These are phyloP conservation scores for Biscogniauxia marginata DNA, from an alignment of 2,329 filamentous ascomycete genomes.

Conservation along the genomic window DNA sequence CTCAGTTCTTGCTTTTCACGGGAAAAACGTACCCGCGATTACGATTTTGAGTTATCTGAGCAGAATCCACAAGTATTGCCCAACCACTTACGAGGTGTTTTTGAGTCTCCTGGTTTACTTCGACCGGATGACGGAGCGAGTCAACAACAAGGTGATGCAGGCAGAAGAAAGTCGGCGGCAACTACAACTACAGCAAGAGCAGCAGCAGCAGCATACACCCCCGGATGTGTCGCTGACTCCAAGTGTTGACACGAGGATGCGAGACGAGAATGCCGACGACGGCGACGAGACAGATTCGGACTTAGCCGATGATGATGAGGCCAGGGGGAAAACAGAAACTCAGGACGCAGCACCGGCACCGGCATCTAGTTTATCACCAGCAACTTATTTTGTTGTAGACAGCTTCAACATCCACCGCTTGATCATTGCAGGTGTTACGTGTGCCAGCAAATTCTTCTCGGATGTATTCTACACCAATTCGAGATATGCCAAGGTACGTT, in stretches of 20 bases:
- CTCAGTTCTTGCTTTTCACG: conserved; percentile 89
- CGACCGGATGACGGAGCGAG: conserved; percentile 95
- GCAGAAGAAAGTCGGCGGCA: conserved; percentile 54
- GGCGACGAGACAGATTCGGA: conserved; percentile 50
- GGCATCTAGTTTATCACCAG: conserved; percentile 31
- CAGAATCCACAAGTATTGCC: conserved; percentile 97
- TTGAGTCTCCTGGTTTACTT: conserved; percentile 95
- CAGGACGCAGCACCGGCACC: conserved; percentile 18
- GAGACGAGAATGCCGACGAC: conserved; percentile 33
- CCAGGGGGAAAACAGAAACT: conserved; percentile 34
- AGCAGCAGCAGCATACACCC: conserved; percentile 14
- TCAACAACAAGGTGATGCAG: conserved; percentile 77
- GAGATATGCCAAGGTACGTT: conserved; percentile 90
- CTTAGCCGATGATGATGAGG: conserved; percentile 46
- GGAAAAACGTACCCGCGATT: conserved; percentile 96
- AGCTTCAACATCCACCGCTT: conserved; percentile 98
- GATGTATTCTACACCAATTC: conserved; percentile 99
- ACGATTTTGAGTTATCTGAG: conserved; percentile 94
- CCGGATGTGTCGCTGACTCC: conserved; percentile 2
- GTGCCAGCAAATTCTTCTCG: conserved; percentile 98
- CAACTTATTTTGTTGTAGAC: conserved; percentile 84
- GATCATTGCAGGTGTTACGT: conserved; percentile 95
- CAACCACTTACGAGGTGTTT: conserved; percentile 97
- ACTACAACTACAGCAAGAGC: conserved; percentile 34
- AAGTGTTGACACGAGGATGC: conserved; percentile 37